Base-by-base conservation (phyloP, 495 filamentous ascomycete genomes). In the Neurospora sp. region DNA sequence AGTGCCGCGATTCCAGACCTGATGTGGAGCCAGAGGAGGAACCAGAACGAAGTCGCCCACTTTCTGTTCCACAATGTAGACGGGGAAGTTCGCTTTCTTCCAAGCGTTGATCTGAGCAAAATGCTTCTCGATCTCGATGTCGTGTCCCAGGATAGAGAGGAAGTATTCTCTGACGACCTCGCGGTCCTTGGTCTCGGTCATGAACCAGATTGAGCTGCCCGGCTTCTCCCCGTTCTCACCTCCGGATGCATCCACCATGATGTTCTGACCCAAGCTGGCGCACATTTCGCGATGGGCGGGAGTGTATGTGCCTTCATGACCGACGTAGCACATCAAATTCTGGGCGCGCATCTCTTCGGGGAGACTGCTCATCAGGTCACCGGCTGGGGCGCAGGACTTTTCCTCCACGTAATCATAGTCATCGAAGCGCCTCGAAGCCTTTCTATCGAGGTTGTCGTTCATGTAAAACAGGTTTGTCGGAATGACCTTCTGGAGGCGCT, bases 281-380 rank as follows among this genome's bases (percentile, higher is more conserved):
- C 95, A 99, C 96, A 99, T 99, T 78, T 99, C 96, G 78, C 93
- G 90, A 80, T 99, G 96, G 18, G 94, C 92, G 70, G 96, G 94
- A 0, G 96, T 99, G 78, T 96, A 99, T 3, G 96, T 99, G 1
- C 96, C 96, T 82, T 99, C 96, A 76, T 98, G 96, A 3, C 96
- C 96, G 75, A 98, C 91, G 78, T 99, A 99, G 82, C 94, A 98
- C 95, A 98, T 97, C 78, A 99, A 85, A 72, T 99, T 99, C 74
- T 96, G 91, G 8, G 96, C 96, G 22, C 94, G 88, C 92, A 97
- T 96, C 27, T 89, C 84, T 14, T 86, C 81, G 0, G 94, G 92
- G n/a, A 99, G 87, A 74, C 91, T 93, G 79, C 93, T 94, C 96
- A 99, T 99, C 37, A 99, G 81, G 76, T 99, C 96, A 8, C 93